Base-by-base conservation (phyloP, 1,139 yeast genomes). In the Kodamaea alishanica region DNA sequence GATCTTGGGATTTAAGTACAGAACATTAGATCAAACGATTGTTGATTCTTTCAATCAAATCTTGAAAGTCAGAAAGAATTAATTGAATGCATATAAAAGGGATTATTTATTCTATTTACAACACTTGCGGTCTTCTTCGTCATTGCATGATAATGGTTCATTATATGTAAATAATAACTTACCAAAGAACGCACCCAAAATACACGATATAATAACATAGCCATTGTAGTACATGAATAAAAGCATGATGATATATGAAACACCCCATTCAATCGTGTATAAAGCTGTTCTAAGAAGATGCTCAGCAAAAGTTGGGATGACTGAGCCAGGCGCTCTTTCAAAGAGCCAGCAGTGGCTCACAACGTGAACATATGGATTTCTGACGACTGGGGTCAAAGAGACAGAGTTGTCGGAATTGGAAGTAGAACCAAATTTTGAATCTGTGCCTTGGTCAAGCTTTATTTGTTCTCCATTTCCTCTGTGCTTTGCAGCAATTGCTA, bases 171-270 rank as follows among this genome's bases (percentile, higher is more conserved):
- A 77, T 11, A 75, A 38, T 15, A 79, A 54, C 54, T 75, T 75
- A 2, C 87, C 88, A 39, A 81, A 53, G 28, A 79, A 58, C 3
- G 83, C 84, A 6, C 87, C 87, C 32, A 81, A 56, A 37, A 81
- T 67, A 58, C 84, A 79, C 15, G 79, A 72, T 41, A 81, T 77
- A 41, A 80, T 76, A 28, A 81, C 67, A 55, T 79, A 82, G 12
- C 88, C 88, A 50, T 81, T 81, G 63, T 77, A 81, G 63, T 80
- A 80, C 88, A 81, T 82, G 64, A 81, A 81, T 49, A 82, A 62
- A 63, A 82, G 68, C 85, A 81, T 82, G 49, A 81, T 73, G 39
- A 81, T 59, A 54, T 81, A 81, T 5, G 81, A 75, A 12, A 76
- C 70, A 2, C 83, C 83, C 76, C 83, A 78, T 54, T 80, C 81